phyloP scores from a whole-genome alignment of 83 land plant species.

The Isoetes engelmannii region DNA sequence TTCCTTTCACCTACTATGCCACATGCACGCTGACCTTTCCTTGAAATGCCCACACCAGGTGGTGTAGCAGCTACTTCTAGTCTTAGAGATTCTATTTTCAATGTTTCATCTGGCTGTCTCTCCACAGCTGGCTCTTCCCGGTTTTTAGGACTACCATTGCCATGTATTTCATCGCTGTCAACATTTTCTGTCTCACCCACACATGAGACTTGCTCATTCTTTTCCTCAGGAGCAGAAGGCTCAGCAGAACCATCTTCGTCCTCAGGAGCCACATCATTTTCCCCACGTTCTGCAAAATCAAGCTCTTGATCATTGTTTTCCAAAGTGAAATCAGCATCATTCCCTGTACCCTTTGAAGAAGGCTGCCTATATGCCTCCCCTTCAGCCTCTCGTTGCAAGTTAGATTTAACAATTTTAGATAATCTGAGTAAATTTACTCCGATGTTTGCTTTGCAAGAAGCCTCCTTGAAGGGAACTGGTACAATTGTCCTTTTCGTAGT shows the following conservation, averaged over 20 bases:
- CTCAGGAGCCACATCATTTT: conserved; percentile 52
- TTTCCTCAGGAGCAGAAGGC: conserved; percentile 20
- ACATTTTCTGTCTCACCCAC: conserved; percentile 7
- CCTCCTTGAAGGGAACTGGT: conserved; percentile 14
- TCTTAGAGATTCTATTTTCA: neutral
- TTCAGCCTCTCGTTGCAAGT: conserved; percentile 79
- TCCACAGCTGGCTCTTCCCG: neutral
- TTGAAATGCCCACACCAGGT: conserved; percentile 51
- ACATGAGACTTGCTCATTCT: conserved; percentile 12
- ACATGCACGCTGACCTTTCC: conserved; percentile 38
- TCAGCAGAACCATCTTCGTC: conserved; percentile 52
- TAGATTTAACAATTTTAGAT: conserved; percentile 86
- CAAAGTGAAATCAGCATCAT: conserved; percentile 79
- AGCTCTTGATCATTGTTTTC: conserved; percentile 91
- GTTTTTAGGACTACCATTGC: neutral
- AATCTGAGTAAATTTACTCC: conserved; percentile 75
- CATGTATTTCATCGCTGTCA: conserved; percentile 22
- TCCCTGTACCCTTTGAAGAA: conserved; percentile 28
- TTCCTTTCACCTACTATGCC: conserved; percentile 16
- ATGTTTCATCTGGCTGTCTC: conserved; percentile 5
- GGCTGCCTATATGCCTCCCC: conserved; percentile 81
- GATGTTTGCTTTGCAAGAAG: conserved; percentile 31
- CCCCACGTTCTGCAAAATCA: conserved; percentile 78
- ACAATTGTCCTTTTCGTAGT: conserved; percentile 3
- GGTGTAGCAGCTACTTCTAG: conserved; percentile 56